A percentile compares a stretch with the other conserved stretches of the same genome.
phyloP scores from a whole-genome alignment of 2,329 filamentous ascomycete genomes.

The Diaporthe sp. region DNA sequence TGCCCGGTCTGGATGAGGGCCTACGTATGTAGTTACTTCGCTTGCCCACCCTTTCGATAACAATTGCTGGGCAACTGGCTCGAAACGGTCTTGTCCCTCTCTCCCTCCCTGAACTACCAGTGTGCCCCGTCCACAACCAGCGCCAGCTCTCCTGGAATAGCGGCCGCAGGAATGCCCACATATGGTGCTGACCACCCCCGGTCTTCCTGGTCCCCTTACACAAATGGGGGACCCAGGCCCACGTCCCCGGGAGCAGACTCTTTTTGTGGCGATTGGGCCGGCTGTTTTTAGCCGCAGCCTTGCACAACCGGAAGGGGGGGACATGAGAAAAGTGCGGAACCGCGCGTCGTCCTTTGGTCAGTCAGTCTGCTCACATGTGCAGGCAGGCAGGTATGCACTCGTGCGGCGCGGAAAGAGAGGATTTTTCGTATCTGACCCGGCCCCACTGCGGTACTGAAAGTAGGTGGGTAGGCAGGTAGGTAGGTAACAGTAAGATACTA shows the following conservation, averaged over 20 bases:
- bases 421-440: neutral
- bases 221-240: constrained; percentile 23
- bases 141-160: neutral
- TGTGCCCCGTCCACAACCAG: neutral
- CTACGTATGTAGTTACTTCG: neutral
- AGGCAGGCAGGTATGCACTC: neutral
- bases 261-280: constrained; percentile 10
- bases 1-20: neutral
- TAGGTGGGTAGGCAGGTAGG: neutral
- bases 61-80: neutral
- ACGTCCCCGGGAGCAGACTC: constrained; percentile 23
- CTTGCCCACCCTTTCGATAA: neutral
- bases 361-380: neutral
- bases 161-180: constrained; percentile 3
- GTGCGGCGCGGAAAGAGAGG: neutral
- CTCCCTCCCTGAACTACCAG: too few relatives aligned
- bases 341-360: neutral
- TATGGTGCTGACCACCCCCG: constrained; percentile 31
- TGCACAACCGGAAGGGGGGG: too few relatives aligned
- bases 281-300: neutral
- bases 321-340: neutral
- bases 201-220: neutral
- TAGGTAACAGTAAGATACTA: neutral
- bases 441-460: neutral
- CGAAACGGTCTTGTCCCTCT: neutral